Percentiles rank a stretch among this genome's conserved stretches.
Conservation (phyloP, 768 basidiomycete genomes). For the Mycena rosella region DNA sequence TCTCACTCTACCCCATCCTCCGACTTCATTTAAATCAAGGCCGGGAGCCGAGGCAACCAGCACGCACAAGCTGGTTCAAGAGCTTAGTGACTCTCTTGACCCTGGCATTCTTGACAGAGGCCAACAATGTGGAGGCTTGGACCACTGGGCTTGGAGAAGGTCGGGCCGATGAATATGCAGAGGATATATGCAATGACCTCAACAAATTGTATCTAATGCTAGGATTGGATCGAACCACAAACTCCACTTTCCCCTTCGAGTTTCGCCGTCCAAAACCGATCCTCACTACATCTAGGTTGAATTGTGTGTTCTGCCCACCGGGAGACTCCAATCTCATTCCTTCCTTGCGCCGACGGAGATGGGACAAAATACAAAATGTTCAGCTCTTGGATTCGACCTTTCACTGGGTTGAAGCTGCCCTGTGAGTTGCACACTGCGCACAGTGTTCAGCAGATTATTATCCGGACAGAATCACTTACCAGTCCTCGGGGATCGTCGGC, state of each 20-base stretch:
- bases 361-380: background rate
- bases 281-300: background rate
- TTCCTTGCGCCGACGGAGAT: background rate
- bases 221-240: background rate
- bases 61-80: constrained; percentile 25
- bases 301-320: background rate
- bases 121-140: background rate
- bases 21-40: constrained; percentile 26
- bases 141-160: background rate
- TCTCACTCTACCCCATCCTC: constrained; percentile 24
- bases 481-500: background rate
- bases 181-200: background rate
- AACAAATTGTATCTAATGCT: background rate
- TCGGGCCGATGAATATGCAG: background rate
- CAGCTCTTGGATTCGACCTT: constrained; percentile 13
- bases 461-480: constrained; percentile 37
- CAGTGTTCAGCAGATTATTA: constrained; percentile 39
- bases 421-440: constrained; percentile 24
- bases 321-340: background rate
- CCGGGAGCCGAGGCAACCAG: constrained; percentile 8
- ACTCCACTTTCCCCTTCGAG: background rate
- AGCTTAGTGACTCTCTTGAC: constrained; percentile 4
- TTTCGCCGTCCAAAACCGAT: background rate
- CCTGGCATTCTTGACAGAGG: background rate
- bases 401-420: constrained; percentile 15